phyloP scores from a whole-genome alignment of 768 basidiomycete genomes.

The Leccinum rimulosum region DNA sequence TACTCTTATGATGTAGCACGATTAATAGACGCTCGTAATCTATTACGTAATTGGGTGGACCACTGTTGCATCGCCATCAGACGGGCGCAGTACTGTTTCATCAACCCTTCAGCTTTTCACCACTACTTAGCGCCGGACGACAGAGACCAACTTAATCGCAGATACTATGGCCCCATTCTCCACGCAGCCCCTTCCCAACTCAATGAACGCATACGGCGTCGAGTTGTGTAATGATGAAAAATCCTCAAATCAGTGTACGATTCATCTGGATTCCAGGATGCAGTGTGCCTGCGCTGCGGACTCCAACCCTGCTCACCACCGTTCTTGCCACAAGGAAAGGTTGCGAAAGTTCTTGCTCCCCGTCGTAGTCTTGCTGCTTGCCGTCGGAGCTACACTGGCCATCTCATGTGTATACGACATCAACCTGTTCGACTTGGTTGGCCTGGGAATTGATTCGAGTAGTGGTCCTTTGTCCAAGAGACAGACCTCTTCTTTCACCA shows the following conservation, averaged over 20 bases:
- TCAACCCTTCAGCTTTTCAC: background rate
- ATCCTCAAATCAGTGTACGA: conserved; percentile 21
- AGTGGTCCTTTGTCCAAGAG: conserved; percentile 31
- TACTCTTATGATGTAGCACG: background rate
- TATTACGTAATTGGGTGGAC: background rate
- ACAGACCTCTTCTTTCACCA: conserved; percentile 32
- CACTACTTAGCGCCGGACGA: background rate
- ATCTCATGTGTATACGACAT: conserved; percentile 32
- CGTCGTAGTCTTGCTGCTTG: conserved; percentile 31
- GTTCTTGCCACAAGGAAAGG: conserved; percentile 31
- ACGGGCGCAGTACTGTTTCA: background rate
- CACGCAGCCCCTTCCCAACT: conserved; percentile 26
- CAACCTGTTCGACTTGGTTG: conserved; percentile 22
- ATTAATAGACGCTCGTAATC: too few species aligned
- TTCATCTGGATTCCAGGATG: conserved; percentile 19
- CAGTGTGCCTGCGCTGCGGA: conserved; percentile 23
- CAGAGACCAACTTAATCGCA: conserved; percentile 10
- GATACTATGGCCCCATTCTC: conserved; percentile 27
- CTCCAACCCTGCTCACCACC: conserved; percentile 24
- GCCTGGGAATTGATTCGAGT: conserved; percentile 28
- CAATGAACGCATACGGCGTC: conserved; percentile 19
- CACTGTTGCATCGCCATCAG: background rate
- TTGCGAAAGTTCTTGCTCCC: conserved; percentile 37
- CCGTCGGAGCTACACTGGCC: conserved; percentile 29
- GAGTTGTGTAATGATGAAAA: conserved; percentile 15